Evolutionary conservation across 1,284 basidiomycete species (phyloP), one percentile per base, ranked within the genome.

Genomic region (Pseudozyma tsukubaensis): DNA sequence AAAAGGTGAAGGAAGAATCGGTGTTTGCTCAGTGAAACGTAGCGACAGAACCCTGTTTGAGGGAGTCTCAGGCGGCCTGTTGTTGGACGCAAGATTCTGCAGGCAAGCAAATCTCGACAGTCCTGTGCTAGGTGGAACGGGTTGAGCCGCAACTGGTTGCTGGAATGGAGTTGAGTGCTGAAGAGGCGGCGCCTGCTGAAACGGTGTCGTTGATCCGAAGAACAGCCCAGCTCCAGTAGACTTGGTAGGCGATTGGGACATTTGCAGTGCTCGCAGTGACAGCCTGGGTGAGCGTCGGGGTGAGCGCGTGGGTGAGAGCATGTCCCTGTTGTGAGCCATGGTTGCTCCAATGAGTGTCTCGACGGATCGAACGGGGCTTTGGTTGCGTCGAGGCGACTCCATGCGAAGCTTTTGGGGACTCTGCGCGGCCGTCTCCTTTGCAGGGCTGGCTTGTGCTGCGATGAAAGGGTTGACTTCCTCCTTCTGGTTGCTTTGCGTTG

Each of bases 71-170:
- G 52, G 49, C 5, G 42, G 37, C 16, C 35, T 45, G 37, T 52
- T 59, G 52, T 45, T 32, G 3, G 61, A 12, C 4, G 61, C 48
- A 18, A 70, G 21, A n/a, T 60, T 64, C 50, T 70, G 67, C 35
- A 70, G 45, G 47, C 67, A 70, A 39, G 67, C 67, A n/a, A 70
- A 70, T 14, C 67, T 52, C 4, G 67, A 70, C 11, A 70, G 60
- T 29, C 67, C 67, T 2, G 67, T 64, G 61, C 67, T 70, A 1
- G 67, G 67, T 10, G 67, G 67, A 37, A 63, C 34, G 11, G 19
- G 40, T 10, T 16, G 53, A 18, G 51, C 32, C 19, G 45, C 12
- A 7, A 58, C 24, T 24, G 53, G 29, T 13, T 56, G 60, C 42
- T 57, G 53, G 9, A 34, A 49, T 0, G 57, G 58, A 1, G 58